Base-by-base conservation (phyloP, 441 rosid genomes). In the Macaranga tanarius region DNA sequence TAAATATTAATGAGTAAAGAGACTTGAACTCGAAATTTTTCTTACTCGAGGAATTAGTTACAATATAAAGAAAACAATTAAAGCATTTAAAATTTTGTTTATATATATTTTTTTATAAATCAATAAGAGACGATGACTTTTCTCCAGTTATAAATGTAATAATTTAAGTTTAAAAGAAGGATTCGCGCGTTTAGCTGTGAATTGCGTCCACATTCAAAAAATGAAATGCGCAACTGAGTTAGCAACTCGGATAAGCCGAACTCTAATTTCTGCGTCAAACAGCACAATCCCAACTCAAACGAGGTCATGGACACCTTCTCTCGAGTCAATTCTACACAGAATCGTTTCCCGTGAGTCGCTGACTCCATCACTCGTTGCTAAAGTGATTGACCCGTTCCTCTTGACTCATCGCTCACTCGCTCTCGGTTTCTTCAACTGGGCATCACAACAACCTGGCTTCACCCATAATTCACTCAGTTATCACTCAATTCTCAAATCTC, bases 401-500 rank as follows among this genome's bases (percentile, higher is more conserved):
- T 80, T 85, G 38, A 75, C 78, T 61, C 92, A 92, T 70, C 88
- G 84, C 70, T 86, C 93, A 0, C 92, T 93, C 23, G 91, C 98
- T 26, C 90, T 93, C 26, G 96, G 97, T 56, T 90, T 93, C 85
- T 93, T 93, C 89, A 81, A 92, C 76, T 94, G 98, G 98, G 88
- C 92, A 6, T 81, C 95, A 28, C 93, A 92, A 78, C 96, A 90
- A 65, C 96, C 98, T 16, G 87, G 88, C 52, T 93, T 85, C 79
- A 40, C 82, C 5, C 97, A 94, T 76, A 87, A 83, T 61, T 77
- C 92, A 1, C 28, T 84, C 62, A 83, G 93, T 17, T 94, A 90
- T 73, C 85, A 84, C 31, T 88, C 97, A 15, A 68, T 94, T 73
- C 78, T 94, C 72, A 92, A 85, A 62, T 88, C 90, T 45, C 92